These are phyloP conservation scores for Mollisiaceae sp. DNA, from an alignment of 2,329 filamentous ascomycete species.

Conservation along the genomic window DNA sequence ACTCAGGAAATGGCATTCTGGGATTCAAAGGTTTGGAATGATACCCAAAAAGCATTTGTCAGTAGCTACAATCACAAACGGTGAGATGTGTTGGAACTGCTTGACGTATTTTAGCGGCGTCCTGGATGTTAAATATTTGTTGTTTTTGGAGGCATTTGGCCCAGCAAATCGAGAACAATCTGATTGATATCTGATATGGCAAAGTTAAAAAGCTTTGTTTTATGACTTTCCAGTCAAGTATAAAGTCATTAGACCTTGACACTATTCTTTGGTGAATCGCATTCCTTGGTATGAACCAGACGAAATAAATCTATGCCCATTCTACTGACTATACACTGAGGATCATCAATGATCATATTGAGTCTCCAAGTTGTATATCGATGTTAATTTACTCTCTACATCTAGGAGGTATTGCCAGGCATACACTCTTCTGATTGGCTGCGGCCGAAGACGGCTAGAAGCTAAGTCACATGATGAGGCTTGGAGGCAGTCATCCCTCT, in stretches of 20 bases:
- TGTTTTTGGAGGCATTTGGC: background rate
- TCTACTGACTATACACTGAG: no score
- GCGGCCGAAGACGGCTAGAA: background rate
- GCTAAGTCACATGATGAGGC: background rate
- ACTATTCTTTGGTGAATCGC: no score
- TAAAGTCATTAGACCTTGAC: no score
- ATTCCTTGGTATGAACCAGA: no score
- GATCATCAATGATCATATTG: no score
- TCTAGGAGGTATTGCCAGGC: no score
- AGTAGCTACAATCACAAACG: background rate
- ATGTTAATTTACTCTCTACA: no score
- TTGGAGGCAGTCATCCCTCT: background rate
- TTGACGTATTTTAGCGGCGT: background rate
- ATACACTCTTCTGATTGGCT: background rate
- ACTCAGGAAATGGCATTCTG: constrained; percentile 40
- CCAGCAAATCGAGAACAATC: background rate
- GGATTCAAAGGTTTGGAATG: constrained; percentile 42
- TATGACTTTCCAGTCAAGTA: no score
- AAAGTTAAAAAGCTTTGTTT: no score
- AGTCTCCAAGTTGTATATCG: no score
- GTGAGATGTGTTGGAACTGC: background rate
- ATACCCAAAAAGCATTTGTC: constrained; percentile 15
- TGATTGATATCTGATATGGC: no score
- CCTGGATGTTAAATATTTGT: background rate
- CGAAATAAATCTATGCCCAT: no score